Conservation (phyloP, 2,329 filamentous ascomycete species). For the Phaeosphaeriaceae sp. region DNA sequence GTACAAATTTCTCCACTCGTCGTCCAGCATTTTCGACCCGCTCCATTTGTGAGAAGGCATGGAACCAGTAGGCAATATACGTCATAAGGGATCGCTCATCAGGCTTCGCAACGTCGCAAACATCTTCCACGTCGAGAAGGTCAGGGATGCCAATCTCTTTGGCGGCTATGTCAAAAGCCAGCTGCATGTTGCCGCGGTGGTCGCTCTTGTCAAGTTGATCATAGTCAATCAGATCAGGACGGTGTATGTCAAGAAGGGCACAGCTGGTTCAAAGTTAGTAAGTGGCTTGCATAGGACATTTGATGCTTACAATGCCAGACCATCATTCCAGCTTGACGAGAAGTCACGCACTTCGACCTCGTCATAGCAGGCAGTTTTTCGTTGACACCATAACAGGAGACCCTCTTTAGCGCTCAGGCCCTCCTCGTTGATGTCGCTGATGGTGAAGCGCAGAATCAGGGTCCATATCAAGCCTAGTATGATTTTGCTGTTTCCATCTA, state of each 20-base stretch:
- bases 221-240: conserved; percentile 96
- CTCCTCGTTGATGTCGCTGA: conserved; percentile 98
- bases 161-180: conserved; percentile 94
- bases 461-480: conserved; percentile 98
- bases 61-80: conserved; percentile 99
- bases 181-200: conserved; percentile 95
- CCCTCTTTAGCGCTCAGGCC: conserved; percentile 98
- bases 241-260: conserved; percentile 93
- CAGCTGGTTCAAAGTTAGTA: conserved; percentile 59
- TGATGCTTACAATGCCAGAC: conserved; percentile 74
- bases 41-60: conserved; percentile 98
- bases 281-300: too few relatives aligned
- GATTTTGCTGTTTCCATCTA: conserved; percentile 97
- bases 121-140: conserved; percentile 95
- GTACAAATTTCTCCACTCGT: conserved; percentile 96
- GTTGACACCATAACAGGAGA: conserved; percentile 92
- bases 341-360: conserved; percentile 96
- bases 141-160: conserved; percentile 97
- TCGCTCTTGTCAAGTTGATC: conserved; percentile 93
- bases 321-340: conserved; percentile 95
- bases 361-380: conserved; percentile 98
- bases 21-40: conserved; percentile 96
- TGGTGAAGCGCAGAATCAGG: conserved; percentile 95
- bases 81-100: conserved; percentile 98
- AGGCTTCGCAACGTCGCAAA: conserved; percentile 93